phyloP scores from a whole-genome alignment of 257 asterid species.

The Linderniella brevidens region DNA sequence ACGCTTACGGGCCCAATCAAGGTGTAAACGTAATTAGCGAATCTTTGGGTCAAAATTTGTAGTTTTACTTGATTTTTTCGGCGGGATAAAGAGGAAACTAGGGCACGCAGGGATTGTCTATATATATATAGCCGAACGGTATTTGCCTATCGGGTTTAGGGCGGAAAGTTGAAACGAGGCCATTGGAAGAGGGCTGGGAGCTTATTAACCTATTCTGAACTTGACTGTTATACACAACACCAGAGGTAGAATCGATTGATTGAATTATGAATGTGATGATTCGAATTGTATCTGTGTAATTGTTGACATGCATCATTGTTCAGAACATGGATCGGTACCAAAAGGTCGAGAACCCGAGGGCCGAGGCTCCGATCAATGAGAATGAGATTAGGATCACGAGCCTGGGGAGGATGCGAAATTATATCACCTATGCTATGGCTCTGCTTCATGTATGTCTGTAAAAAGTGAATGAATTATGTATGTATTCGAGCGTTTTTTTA shows the following conservation, averaged over 20 bases:
- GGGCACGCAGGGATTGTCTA: no score
- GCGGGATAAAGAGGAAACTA: background rate
- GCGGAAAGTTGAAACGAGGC: no score
- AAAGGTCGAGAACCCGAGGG: constrained; percentile 55
- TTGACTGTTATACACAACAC: no score
- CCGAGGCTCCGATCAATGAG: constrained; percentile 36
- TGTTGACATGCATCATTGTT: background rate
- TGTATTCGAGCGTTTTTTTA: background rate
- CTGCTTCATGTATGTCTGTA: background rate
- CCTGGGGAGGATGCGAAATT: constrained; percentile 58
- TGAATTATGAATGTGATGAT: no score
- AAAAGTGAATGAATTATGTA: no score
- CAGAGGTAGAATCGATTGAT: no score
- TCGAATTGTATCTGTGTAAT: no score
- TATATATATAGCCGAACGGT: no score
- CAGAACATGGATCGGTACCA: constrained; percentile 60
- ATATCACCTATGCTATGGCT: constrained; percentile 46
- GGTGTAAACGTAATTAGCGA: background rate
- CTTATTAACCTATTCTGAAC: no score
- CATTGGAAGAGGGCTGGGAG: no score
- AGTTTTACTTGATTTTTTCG: no score
- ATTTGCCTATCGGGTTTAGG: no score
- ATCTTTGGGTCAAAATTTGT: background rate
- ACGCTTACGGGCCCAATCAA: background rate
- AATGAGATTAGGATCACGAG: constrained; percentile 69